Base-by-base conservation (phyloP, 1,139 yeast genomes). In the Zygotorulaspora mrakii region DNA sequence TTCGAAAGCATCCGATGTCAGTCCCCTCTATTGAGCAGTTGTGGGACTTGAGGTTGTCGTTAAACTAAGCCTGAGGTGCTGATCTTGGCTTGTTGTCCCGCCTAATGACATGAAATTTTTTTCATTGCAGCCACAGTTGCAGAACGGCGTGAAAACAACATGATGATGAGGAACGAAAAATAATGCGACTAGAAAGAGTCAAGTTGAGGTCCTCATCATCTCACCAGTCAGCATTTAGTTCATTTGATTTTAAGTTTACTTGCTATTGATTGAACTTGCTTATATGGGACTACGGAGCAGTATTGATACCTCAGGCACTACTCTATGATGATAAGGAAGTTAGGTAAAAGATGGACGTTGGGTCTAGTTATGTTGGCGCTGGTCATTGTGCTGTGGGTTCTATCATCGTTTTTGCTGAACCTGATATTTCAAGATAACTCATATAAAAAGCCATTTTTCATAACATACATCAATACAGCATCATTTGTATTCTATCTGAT, bases 391-490 rank as follows among this genome's bases (percentile, higher is more conserved):
- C 74, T 87, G 26, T 89, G 97, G 97, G 96, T 88, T 20, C 68
- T 82, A 36, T 85, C 95, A 2, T 84, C 94, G 10, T 88, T 87
- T 54, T 59, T 88, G 31, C 81, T 88, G 20, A 85, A 82, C 60
- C 79, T 78, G 39, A 67, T 83, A 38, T 82, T 84, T 47, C 89
- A 81, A 51, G 72, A 76, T 36, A 76, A 74, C 45, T 68, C 72
- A 21, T 91, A 88, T 61, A 67, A 88, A 36, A 91, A 91, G 63
- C 98, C 98, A n/a, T 89, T 87, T 58, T 76, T 89, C 50, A 84
- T 91, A 52, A 91, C 98, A 1, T 91, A 89, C 66, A 63, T 89
- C 48, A 91, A 89, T 65, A 89, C 97, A 0, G 81, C 89, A 5
- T 77, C 94, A 17, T 91, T 91, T 59, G 70, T 78, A 9, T 69